Evolutionary conservation across 176 grass and related monocot species (phyloP).

Genomic region (Avena insularis): DNA sequence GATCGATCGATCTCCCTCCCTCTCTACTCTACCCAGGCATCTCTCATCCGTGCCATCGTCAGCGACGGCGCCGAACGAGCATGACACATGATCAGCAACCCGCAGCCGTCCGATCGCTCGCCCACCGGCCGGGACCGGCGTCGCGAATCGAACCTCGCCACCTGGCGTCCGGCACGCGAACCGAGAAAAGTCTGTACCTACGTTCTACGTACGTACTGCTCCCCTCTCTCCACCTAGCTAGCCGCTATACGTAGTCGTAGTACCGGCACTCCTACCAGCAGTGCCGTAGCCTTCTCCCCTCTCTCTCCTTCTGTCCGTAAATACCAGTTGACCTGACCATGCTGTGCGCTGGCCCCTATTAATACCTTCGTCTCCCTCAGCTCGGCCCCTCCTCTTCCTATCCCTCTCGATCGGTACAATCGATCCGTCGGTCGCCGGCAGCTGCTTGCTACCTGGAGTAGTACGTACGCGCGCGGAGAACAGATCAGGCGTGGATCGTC

Average conservation of each 20-base stretch:
- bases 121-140: constrained; percentile 21
- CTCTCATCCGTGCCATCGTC: background rate
- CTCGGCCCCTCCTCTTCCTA: constrained; percentile 38
- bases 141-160: constrained; percentile 27
- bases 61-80: constrained; percentile 24
- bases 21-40: background rate
- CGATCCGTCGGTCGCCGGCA: background rate
- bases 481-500: constrained; percentile 17
- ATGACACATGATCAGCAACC: constrained; percentile 22
- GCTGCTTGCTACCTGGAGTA: constrained; percentile 24
- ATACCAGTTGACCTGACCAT: constrained; percentile 61
- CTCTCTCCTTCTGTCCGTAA: background rate
- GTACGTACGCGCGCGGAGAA: background rate
- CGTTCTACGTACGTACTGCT: background rate
- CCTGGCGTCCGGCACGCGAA: constrained; percentile 44
- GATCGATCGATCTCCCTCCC: too few relatives aligned
- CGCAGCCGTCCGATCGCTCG: background rate
- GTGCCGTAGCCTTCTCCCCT: constrained; percentile 12
- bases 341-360: constrained; percentile 31
- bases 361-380: constrained; percentile 38
- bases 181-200: constrained; percentile 51
- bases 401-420: constrained; percentile 17
- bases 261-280: background rate
- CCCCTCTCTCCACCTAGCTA: background rate
- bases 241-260: background rate